These are phyloP conservation scores for Trichoderma lentiforme DNA, from an alignment of 2,329 filamentous ascomycete genomes.

Conservation along the genomic window DNA sequence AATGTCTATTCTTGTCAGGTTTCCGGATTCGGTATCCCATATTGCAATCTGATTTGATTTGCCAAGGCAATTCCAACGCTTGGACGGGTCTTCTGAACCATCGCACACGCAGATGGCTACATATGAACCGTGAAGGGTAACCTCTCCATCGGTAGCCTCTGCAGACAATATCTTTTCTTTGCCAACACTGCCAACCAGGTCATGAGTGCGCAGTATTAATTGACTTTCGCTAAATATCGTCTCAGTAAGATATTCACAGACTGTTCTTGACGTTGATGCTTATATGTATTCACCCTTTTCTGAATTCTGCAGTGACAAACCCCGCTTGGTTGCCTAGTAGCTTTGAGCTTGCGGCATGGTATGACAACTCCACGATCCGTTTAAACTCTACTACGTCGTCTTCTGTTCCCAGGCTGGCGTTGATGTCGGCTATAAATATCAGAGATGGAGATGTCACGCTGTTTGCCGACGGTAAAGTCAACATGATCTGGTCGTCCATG, in stretches of 20 bases:
- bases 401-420: neutral
- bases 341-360: neutral
- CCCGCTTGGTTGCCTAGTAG: slow-evolving; percentile 4
- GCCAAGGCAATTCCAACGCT: neutral
- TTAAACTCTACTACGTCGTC: neutral
- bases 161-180: neutral
- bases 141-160: neutral
- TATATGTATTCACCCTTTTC: neutral
- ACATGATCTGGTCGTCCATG: slow-evolving; percentile 15
- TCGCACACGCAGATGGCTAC: neutral
- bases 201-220: neutral
- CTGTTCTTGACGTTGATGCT: neutral
- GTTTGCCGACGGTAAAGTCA: neutral
- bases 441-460: neutral
- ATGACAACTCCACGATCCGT: neutral
- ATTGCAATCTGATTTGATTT: neutral
- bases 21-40: neutral
- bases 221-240: neutral
- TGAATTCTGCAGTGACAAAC: slow-evolving; percentile 3
- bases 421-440: neutral
- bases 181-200: neutral
- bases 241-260: neutral
- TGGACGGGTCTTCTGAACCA: neutral
- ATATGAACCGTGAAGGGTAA: neutral
- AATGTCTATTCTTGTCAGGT: neutral